Base-by-base conservation (phyloP, 169 alveolate genomes). In the Babesia ovata region DNA sequence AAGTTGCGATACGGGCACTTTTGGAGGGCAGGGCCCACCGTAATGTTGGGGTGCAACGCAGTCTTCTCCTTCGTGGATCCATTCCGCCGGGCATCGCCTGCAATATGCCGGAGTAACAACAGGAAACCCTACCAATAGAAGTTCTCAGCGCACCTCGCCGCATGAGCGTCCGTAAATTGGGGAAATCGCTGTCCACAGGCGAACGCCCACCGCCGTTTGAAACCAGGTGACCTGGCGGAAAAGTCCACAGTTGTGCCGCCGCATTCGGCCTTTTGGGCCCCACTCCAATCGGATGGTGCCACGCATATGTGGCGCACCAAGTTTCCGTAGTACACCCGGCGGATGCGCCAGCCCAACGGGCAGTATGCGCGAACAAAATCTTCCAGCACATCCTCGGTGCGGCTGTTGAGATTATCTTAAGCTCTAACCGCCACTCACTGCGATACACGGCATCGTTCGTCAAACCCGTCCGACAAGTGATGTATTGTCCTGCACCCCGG, bases 31-130 rank as follows among this genome's bases (percentile, higher is more conserved):
- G n/a, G 92, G 91, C 0, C 90, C 91, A 19, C 9, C 60, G 63
- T 89, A 89, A 52, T 74, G 67, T 21, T 62, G 69, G 21, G 93
- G 93, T 0, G 93, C 90, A 6, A 76, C 70, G 50, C 93, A 89
- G 24, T 33, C 57, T 29, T 78, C 74, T 9, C 63, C 52, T 36
- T 67, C 79, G n/a, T 49, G 76, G 17, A 56, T 63, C 92, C 92
- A 90, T 49, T 79, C 87, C 48, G 81, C 75, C 7, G 92, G 92
- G 72, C 92, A 86, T 0, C 28, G 29, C 70, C 87, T 71, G 58
- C 0, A 16, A 29, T 19, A 17, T 8, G 44, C 33, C 13, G 11
- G 12, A 22, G 12, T 3, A 24, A 0, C 24, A 19, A 14, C 19
- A 17, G 9, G 19, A 21, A 6, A 39, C 52, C 71, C 19, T 26